Evolutionary conservation across 176 grass and related monocot species (phyloP).

Genomic region (Coix lacrymajobi): DNA sequence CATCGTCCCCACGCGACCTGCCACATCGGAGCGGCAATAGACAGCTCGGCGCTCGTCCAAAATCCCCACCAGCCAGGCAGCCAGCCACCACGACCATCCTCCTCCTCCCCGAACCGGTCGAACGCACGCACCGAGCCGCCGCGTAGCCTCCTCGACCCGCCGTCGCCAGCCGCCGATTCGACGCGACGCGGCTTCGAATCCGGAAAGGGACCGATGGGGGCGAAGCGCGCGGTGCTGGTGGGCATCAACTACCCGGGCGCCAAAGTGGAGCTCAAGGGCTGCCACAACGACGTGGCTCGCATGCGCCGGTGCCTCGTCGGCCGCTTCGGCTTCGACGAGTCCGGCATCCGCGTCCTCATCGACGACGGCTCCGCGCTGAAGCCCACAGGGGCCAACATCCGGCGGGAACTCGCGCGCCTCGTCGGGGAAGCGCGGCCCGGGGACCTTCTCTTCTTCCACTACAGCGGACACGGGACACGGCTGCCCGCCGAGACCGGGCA

Average conservation of each 20-base stretch:
- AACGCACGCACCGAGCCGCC: not conserved
- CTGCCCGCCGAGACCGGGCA: slow-evolving; percentile 78
- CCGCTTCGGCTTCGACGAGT: slow-evolving; percentile 48
- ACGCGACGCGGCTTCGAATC: slow-evolving; percentile 13
- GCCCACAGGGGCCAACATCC: slow-evolving; percentile 51
- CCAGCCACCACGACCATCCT: not conserved
- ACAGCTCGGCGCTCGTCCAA: not conserved
- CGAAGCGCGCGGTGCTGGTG: slow-evolving; percentile 60
- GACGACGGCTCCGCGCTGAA: slow-evolving; percentile 38
- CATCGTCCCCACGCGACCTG: not conserved
- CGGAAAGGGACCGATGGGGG: slow-evolving; percentile 43
- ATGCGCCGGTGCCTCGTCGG: slow-evolving; percentile 60
- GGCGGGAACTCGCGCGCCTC: slow-evolving; percentile 50
- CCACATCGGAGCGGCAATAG: slow-evolving; percentile 29
- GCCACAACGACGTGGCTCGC: slow-evolving; percentile 74
- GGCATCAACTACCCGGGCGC: slow-evolving; percentile 85
- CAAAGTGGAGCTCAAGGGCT: slow-evolving; percentile 66
- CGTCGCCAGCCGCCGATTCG: not conserved
- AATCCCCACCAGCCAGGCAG: not conserved
- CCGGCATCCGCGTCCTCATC: slow-evolving; percentile 51
- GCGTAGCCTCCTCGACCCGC: not conserved
- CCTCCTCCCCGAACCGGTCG: slow-evolving; percentile 9
- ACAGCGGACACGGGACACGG: slow-evolving; percentile 74
- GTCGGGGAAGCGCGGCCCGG: slow-evolving; percentile 50
- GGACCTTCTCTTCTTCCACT: slow-evolving; percentile 82